These are phyloP conservation scores for Eremochloa ophiuroides DNA, from an alignment of 176 grass and related monocot species.

Conservation along the genomic window DNA sequence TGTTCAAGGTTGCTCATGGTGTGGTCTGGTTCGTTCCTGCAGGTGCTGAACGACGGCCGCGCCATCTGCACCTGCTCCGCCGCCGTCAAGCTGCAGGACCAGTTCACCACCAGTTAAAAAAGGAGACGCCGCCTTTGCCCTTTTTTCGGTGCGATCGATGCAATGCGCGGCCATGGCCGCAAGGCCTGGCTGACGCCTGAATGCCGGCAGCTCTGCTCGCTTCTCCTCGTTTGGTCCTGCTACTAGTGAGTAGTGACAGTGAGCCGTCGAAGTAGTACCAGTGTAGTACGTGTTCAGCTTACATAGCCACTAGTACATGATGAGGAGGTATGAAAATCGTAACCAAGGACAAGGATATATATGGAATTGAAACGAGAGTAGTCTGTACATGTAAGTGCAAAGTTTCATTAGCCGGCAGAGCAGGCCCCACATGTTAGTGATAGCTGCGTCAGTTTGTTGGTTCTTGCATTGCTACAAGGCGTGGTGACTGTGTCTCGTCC, in stretches of 20 bases:
- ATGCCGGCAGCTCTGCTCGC: background rate
- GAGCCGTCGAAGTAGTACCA: background rate
- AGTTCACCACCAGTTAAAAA: slow-evolving; percentile 16
- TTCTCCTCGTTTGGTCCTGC: background rate
- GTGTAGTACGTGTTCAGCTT: background rate
- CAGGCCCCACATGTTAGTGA: background rate
- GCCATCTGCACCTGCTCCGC: slow-evolving; percentile 63
- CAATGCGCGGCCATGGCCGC: background rate
- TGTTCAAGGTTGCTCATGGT: background rate
- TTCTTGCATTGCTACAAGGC: no score
- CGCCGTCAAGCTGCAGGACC: slow-evolving; percentile 53
- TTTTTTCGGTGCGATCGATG: background rate
- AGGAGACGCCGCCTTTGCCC: no score
- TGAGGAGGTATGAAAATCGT: background rate
- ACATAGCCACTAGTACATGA: no score
- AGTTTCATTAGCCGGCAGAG: background rate
- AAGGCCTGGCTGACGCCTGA: background rate
- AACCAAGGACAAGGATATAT: background rate
- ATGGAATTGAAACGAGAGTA: background rate
- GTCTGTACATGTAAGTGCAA: slow-evolving; percentile 12
- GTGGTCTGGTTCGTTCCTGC: background rate
- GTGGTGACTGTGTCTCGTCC: no score
- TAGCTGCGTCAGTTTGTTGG: no score
- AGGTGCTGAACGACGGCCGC: slow-evolving; percentile 58
- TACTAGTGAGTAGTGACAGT: no score